Base-by-base conservation (phyloP, 257 asterid genomes). In the Fraxinus quadrangulata region DNA sequence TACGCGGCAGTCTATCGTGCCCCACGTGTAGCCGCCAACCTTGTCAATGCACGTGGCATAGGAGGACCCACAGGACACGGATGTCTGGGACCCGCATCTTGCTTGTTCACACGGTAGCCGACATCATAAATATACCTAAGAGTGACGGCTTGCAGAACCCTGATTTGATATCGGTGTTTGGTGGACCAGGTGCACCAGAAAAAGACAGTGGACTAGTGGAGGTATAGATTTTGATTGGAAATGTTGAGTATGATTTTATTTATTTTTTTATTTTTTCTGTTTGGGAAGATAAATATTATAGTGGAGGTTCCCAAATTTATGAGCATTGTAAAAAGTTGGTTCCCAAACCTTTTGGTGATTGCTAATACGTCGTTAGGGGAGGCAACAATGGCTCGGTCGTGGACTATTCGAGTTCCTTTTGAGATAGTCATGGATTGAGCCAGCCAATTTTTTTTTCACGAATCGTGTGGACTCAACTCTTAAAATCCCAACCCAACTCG, bases 1-100 rank as follows among this genome's bases (percentile, higher is more conserved):
- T 37, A 86, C 92, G 91, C 91, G 92, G 84, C 79, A 31, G 82
- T 54, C 73, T 82, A 82, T 78, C 86, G 42, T 67, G 56, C 24
- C 84, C 78, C 89, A 85, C 89, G 91, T 85, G 86, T 74, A 82
- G 59, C 67, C 75, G 77, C 74, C 85, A 24, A 17, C 70, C 45
- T 31, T 63, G 70, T 68, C 67, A 8, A 3, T 59, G 49, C 79
- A 84, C 86, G 92, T 87, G 92, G 79, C 92, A 4, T 1, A 12
- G 13, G 39, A 4, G 21, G 56, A 14, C 26, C 49, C 49, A 11
- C 49, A 42, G 49, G 14, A 42, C 49, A 42, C 49, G 49, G 49
- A 42, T 42, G 16, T 42, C 3, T 42, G 75, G 88, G 81, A 3
- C 88, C 86, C 79, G 6, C 72, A 61, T 13, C 3, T 47, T 42